These are phyloP conservation scores for Coelastrella sp. DNA, from an alignment of 139 green algal species.

Conservation along the genomic window DNA sequence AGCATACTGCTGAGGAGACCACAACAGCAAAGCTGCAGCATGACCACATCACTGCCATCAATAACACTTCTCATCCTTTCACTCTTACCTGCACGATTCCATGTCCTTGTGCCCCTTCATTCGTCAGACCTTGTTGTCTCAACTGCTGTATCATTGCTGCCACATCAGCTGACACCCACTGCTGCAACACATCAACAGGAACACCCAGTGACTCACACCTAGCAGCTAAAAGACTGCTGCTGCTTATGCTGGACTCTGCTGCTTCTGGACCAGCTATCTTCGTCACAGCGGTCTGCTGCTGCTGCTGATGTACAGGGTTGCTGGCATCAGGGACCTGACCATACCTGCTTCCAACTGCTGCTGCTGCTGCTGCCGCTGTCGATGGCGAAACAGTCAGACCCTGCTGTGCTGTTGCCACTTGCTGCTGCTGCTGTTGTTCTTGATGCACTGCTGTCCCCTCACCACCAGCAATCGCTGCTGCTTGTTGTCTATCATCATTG, in stretches of 20 bases:
- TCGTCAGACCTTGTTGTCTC: neutral
- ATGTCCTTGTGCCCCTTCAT: neutral
- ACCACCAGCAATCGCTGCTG: neutral
- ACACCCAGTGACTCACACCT: neutral
- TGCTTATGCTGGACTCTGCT: constrained; percentile 37
- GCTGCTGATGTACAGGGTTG: neutral
- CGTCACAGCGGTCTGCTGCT: constrained; percentile 7
- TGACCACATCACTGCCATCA: neutral
- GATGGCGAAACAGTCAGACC: neutral
- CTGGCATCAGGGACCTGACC: too few relatives aligned
- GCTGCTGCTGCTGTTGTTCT: neutral
- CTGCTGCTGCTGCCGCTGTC: neutral
- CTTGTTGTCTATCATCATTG: neutral
- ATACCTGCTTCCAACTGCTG: neutral
- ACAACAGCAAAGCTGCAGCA: neutral
- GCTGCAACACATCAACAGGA: neutral
- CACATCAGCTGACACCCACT: constrained; percentile 38
- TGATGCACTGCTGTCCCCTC: neutral
- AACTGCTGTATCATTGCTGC: constrained; percentile 16
- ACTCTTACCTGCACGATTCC: neutral
- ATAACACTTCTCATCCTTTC: too few relatives aligned
- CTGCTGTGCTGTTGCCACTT: neutral
- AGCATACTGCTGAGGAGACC: too few relatives aligned
- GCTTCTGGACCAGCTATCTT: constrained; percentile 13
- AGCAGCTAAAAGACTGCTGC: too few relatives aligned